These are phyloP conservation scores for Boletus reticulatus DNA, from an alignment of 768 basidiomycete species.

Conservation along the genomic window DNA sequence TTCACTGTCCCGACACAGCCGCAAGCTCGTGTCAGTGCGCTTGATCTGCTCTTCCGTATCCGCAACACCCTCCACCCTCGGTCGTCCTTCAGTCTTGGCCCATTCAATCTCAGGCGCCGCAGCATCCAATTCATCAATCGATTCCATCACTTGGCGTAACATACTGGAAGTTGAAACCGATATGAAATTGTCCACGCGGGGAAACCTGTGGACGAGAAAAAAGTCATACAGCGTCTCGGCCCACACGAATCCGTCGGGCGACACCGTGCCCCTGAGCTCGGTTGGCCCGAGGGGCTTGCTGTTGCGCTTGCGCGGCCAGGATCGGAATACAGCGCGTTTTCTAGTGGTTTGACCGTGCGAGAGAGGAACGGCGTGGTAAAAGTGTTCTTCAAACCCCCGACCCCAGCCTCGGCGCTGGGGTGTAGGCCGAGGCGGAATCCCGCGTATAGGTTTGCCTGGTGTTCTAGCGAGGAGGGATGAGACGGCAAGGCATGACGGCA, in stretches of 20 bases:
- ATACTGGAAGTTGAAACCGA: constrained; percentile 20
- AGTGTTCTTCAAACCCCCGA: not conserved
- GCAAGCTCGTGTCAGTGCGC: not conserved
- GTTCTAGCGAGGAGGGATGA: too few relatives aligned
- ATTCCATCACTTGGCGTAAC: constrained; percentile 9
- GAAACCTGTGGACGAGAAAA: constrained; percentile 12
- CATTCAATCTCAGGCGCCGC: constrained; percentile 20
- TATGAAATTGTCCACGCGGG: fast-evolving
- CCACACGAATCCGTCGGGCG: constrained; percentile 25
- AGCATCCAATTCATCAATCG: constrained; percentile 13
- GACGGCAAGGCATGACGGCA: too few relatives aligned
- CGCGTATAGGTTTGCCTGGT: too few relatives aligned
- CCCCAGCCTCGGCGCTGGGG: constrained; percentile 7
- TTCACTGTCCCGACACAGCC: not conserved
- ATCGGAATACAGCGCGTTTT: constrained; percentile 21
- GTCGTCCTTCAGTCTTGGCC: constrained; percentile 23
- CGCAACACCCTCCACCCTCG: constrained; percentile 15
- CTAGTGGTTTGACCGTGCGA: not conserved
- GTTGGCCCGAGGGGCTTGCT: constrained; percentile 7
- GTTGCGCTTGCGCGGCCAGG: constrained; percentile 25
- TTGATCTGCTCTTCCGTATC: constrained; percentile 17
- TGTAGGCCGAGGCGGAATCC: not conserved
- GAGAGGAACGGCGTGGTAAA: constrained; percentile 2
- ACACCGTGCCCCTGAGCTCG: constrained; percentile 12
- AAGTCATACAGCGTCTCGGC: constrained; percentile 29